Evolutionary conservation across 1,139 yeast species (phyloP).

Genomic region (Candida anutae): DNA sequence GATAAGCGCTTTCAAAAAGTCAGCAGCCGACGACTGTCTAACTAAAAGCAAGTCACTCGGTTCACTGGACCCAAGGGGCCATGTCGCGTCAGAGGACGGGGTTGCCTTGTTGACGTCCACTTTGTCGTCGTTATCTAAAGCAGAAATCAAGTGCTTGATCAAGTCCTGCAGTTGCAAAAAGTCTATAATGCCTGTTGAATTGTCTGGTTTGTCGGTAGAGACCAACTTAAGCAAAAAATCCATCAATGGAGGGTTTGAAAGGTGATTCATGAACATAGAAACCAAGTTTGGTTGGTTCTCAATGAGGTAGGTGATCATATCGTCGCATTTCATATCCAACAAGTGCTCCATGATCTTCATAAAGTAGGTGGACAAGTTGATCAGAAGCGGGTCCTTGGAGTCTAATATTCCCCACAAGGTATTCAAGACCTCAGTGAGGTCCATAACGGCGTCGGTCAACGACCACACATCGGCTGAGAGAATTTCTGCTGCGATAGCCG

Average conservation of each 20-base stretch:
- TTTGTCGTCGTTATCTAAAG: slow-evolving; percentile 30
- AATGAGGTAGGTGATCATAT: slow-evolving; percentile 61
- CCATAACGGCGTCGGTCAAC: slow-evolving; percentile 85
- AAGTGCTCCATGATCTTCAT: slow-evolving; percentile 93
- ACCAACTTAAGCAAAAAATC: slow-evolving; percentile 72
- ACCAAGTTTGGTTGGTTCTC: slow-evolving; percentile 59
- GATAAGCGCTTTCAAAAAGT: slow-evolving; percentile 39
- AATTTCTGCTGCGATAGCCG: slow-evolving; percentile 86
- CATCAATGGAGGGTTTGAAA: slow-evolving; percentile 81
- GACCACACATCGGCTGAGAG: slow-evolving; percentile 93
- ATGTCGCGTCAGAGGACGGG: too few species aligned
- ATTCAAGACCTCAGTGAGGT: slow-evolving; percentile 54
- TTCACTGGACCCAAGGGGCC: too few species aligned
- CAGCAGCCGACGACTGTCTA: slow-evolving; percentile 40
- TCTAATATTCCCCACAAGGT: slow-evolving; percentile 79
- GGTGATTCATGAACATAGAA: slow-evolving; percentile 64
- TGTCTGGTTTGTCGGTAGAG: slow-evolving; percentile 73
- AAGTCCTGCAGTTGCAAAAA: slow-evolving; percentile 57
- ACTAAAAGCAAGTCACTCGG: slow-evolving; percentile 39
- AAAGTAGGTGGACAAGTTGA: slow-evolving; percentile 76
- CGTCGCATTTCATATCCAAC: slow-evolving; percentile 83
- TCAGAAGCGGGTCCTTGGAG: slow-evolving; percentile 47
- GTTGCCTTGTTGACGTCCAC: slow-evolving; percentile 6
- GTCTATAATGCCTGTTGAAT: slow-evolving; percentile 70
- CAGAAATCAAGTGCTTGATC: slow-evolving; percentile 50